Evolutionary conservation across 805 yeast species (phyloP).

Genomic region (Monosporozyma unispora): DNA sequence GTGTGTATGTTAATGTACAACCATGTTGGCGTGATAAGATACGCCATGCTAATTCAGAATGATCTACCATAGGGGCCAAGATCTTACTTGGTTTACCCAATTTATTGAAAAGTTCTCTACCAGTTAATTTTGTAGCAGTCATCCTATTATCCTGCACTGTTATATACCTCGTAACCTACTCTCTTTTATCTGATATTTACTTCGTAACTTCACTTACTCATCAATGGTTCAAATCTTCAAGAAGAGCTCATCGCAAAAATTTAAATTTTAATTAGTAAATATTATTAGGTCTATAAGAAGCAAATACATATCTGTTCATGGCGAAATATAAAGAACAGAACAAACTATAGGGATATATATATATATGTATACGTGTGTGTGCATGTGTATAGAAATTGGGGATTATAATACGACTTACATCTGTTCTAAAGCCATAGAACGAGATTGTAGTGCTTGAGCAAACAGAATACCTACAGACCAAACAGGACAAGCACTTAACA

Average conservation of each 20-base stretch:
- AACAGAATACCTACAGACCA: slow-evolving; percentile 74
- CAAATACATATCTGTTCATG: background rate
- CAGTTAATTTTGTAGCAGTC: slow-evolving; percentile 29
- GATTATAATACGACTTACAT: background rate
- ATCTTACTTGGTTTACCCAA: slow-evolving; percentile 73
- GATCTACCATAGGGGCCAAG: slow-evolving; percentile 99
- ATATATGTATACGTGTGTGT: background rate
- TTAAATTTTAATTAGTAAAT: background rate
- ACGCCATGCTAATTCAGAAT: slow-evolving; percentile 93
- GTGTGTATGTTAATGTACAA: slow-evolving; percentile 89
- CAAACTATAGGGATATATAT: no score
- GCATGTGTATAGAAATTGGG: no score
- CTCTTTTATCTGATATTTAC: no score
- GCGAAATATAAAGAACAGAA: background rate
- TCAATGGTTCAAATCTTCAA: background rate
- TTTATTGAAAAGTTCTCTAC: slow-evolving; percentile 60
- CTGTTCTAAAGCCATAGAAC: slow-evolving; percentile 34
- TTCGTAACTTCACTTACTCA: background rate
- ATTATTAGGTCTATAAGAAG: background rate
- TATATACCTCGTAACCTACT: no score
- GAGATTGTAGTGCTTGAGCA: slow-evolving; percentile 67
- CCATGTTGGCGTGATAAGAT: slow-evolving; percentile 79
- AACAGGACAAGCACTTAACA: slow-evolving; percentile 73
- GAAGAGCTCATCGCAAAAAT: background rate
- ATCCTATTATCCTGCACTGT: background rate